A percentile compares a stretch with the other conserved stretches of the same genome.
phyloP scores from a whole-genome alignment of 1,284 basidiomycete genomes.

The Ganoderma multipileum region DNA sequence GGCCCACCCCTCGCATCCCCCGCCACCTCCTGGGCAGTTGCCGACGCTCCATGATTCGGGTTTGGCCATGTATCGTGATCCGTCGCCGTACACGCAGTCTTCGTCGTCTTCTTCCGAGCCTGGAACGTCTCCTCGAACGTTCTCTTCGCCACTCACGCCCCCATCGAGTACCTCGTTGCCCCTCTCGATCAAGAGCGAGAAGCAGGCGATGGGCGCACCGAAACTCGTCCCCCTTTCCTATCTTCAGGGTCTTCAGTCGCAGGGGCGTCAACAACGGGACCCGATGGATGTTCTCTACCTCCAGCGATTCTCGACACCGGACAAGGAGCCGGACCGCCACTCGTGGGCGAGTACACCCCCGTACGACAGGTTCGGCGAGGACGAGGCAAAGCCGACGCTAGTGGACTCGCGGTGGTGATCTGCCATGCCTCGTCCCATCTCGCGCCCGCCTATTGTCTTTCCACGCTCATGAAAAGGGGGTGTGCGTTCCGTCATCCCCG shows the following conservation, averaged over 20 bases:
- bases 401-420: constrained; percentile 29
- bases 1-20: constrained; percentile 4
- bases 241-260: constrained; percentile 35
- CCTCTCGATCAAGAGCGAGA: constrained; percentile 22
- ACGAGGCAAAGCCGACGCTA: constrained; percentile 28
- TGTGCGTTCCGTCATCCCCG: constrained; percentile 20
- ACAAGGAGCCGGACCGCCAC: constrained; percentile 22
- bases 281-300: constrained; percentile 40
- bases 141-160: constrained; percentile 34
- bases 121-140: constrained; percentile 33
- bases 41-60: constrained; percentile 35
- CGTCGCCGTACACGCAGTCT: constrained; percentile 38
- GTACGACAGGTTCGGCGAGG: constrained; percentile 25
- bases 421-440: background rate
- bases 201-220: constrained; percentile 18
- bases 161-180: constrained; percentile 29
- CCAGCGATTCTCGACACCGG: constrained; percentile 35
- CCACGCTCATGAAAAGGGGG: constrained; percentile 21
- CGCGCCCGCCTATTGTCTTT: background rate
- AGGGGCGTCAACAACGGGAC: constrained; percentile 33
- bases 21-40: constrained; percentile 20
- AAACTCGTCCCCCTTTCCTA: constrained; percentile 40
- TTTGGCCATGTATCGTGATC: constrained; percentile 35
- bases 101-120: constrained; percentile 38
- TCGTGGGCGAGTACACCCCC: constrained; percentile 23